Conservation (phyloP, 305 asterid species). For the Fraxinus latifolia region DNA sequence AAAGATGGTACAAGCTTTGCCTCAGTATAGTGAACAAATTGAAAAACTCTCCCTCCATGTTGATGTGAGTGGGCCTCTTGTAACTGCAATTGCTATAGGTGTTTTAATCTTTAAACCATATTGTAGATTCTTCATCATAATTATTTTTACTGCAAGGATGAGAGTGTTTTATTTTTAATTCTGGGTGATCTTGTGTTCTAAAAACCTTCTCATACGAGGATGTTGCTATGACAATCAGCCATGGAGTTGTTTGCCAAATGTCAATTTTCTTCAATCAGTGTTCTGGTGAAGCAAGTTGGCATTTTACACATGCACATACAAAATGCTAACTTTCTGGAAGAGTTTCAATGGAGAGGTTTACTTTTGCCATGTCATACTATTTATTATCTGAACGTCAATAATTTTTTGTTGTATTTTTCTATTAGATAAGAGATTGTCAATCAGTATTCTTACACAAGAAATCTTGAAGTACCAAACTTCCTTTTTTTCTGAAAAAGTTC, state of each 20-base stretch:
- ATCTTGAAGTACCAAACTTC: neutral
- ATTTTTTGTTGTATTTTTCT: neutral
- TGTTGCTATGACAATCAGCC: neutral
- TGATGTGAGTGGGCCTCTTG: constrained; percentile 69
- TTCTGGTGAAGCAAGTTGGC: neutral
- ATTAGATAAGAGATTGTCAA: neutral
- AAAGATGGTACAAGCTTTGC: constrained; percentile 99
- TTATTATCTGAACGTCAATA: neutral
- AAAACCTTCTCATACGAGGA: neutral
- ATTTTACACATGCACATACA: neutral
- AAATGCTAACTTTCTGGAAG: neutral
- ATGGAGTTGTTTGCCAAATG: neutral
- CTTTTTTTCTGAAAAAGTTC: neutral
- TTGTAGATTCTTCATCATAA: constrained; percentile 1
- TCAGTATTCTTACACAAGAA: neutral
- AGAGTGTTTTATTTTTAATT: neutral
- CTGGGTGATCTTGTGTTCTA: neutral
- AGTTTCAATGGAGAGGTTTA: neutral
- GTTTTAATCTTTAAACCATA: neutral
- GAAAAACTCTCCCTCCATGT: constrained; percentile 99
- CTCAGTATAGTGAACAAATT: constrained; percentile 97
- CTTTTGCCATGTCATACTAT: neutral
- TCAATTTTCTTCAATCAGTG: neutral
- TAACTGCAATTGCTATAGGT: constrained; percentile 20
- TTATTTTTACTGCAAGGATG: constrained; percentile 1